Base-by-base conservation (phyloP, 306 rosid species). In the Corylus heterophylla region DNA sequence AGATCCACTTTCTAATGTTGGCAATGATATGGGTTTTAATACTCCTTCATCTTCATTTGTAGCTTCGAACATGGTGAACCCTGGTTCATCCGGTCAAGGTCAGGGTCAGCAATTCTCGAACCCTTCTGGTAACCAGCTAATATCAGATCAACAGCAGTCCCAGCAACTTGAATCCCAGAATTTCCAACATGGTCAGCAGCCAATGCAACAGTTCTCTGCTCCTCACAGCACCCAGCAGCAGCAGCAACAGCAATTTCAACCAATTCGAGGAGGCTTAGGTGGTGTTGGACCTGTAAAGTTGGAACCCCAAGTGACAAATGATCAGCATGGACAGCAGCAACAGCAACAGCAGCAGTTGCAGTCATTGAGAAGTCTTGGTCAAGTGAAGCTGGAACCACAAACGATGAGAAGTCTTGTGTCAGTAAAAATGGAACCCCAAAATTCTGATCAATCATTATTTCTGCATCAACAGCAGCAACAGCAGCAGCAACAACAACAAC, bases 141-240 rank as follows among this genome's bases (percentile, higher is more conserved):
- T 92, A 77, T 39, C 89, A 31, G 98, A 89, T 85, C 95, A 92
- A 80, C 98, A 89, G 63, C 96, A 90, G 78, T 84, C 94, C 67
- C 98, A 92, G 70, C 98, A 87, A 81, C 90, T 87, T 47, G 98
- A 92, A 50, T 62, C 92, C 56, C 97, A 87, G 76, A 89, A 84
- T 76, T 94, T 91, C 83, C 98, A 91, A 81, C 98, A 87, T 63
- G 55, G 85, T 80, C 98, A 88, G 85, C 97, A 87, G 88, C 78
- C 97, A 71, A 87, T 94, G 92, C 97, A 94, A 78, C 97, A 89
- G 88, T 91, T 92, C 85, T 86, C 97, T 78, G 63, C 89, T 75
- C 84, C 96, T 74, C 89, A 84, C 85, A 89, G 77, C 69, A 52
- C 85, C 8, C 94, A 88, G 81, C 97, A 92, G 77, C 92, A 88